Percentiles rank a stretch among this genome's conserved stretches.
Evolutionary conservation across 805 yeast species (phyloP).

Genomic region (Ogataea chonburiensis): DNA sequence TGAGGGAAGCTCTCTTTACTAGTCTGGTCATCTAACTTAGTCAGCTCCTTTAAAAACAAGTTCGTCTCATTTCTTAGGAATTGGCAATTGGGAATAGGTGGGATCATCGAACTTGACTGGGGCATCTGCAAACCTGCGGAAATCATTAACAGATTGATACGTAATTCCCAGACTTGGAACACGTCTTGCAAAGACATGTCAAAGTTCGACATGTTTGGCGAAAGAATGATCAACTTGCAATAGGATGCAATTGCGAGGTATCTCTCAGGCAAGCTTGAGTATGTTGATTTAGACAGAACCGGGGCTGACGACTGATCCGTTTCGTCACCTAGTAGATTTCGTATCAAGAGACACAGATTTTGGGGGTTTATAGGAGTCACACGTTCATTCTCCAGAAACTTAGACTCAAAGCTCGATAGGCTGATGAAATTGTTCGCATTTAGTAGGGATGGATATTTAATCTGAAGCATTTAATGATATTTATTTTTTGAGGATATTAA

Average conservation of each 20-base stretch:
- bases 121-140: constrained; percentile 15
- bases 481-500: constrained; percentile 2
- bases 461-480: constrained; percentile 22
- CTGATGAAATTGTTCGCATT: constrained; percentile 29
- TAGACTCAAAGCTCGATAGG: constrained; percentile 22
- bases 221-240: constrained; percentile 29
- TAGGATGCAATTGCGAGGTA: constrained; percentile 29
- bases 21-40: constrained; percentile 18
- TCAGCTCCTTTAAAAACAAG: constrained; percentile 28
- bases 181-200: constrained; percentile 32
- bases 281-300: constrained; percentile 2
- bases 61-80: constrained; percentile 30
- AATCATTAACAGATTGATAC: constrained; percentile 27
- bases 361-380: constrained; percentile 7
- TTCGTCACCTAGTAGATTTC: constrained; percentile 8
- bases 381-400: constrained; percentile 8
- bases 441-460: constrained; percentile 24
- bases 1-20: constrained; percentile 18
- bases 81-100: constrained; percentile 29
- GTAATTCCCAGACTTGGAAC: constrained; percentile 43
- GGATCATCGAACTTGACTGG: constrained; percentile 17
- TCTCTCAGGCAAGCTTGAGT: constrained; percentile 8
- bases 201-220: constrained; percentile 22
- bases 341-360: constrained; percentile 9
- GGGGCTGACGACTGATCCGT: constrained; percentile 1